Conservation (phyloP, 805 yeast species). For the Priceomyces castillae region DNA sequence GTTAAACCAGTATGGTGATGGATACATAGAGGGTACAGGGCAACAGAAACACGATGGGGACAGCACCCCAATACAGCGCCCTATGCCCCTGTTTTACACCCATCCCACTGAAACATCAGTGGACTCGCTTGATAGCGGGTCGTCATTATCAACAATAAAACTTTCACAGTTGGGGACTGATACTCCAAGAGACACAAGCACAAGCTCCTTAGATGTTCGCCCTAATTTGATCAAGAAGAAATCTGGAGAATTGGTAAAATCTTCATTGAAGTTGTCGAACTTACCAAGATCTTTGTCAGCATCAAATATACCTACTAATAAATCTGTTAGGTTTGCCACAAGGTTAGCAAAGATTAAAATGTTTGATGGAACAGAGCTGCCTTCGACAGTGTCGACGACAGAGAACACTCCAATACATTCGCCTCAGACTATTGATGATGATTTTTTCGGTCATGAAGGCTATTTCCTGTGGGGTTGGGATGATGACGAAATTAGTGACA, state of each 20-base stretch:
- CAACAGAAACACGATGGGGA: background rate
- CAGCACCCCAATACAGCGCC: background rate
- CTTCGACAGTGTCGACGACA: constrained; percentile 55
- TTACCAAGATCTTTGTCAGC: constrained; percentile 24
- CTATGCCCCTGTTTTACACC: constrained; percentile 2
- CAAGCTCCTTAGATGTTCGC: constrained; percentile 1
- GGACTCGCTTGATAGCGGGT: constrained; percentile 12
- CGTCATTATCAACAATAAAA: constrained; percentile 13
- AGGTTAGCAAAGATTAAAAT: constrained; percentile 60
- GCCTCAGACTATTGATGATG: constrained; percentile 18
- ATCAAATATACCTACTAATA: constrained; percentile 27
- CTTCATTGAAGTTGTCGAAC: constrained; percentile 54
- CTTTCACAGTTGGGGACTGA: constrained; percentile 6
- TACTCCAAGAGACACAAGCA: background rate
- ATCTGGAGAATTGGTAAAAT: constrained; percentile 80
- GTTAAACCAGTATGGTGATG: background rate
- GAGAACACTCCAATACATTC: constrained; percentile 50
- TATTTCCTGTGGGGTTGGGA: constrained; percentile 27
- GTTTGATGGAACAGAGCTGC: constrained; percentile 60
- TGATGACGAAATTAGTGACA: constrained; percentile 17
- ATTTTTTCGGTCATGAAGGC: constrained; percentile 6
- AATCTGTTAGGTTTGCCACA: constrained; percentile 64
- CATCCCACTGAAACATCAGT: constrained; percentile 6
- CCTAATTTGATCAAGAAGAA: constrained; percentile 64
- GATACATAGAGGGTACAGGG: background rate